These are phyloP conservation scores for Lasiodiplodia hormozganensis DNA, from an alignment of 2,329 filamentous ascomycete species.

Conservation along the genomic window DNA sequence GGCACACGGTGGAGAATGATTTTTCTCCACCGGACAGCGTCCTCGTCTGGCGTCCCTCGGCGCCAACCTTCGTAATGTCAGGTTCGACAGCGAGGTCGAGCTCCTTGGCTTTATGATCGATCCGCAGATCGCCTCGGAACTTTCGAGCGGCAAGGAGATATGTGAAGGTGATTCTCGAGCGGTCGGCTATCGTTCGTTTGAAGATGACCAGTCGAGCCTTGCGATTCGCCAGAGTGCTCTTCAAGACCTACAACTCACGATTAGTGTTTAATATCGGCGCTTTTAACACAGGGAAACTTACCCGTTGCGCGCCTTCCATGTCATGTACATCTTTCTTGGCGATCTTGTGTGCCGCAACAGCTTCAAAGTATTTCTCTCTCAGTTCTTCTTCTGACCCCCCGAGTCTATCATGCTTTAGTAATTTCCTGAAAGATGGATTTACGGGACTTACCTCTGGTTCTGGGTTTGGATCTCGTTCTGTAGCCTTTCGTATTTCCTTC, in stretches of 20 bases:
- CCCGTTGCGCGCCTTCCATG: slow-evolving; percentile 44
- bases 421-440: neutral
- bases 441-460: slow-evolving; percentile 37
- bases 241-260: slow-evolving; percentile 45
- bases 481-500: slow-evolving; percentile 41
- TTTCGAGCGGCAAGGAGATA: slow-evolving; percentile 88
- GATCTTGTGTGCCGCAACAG: slow-evolving; percentile 36
- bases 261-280: slow-evolving; percentile 31
- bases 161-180: slow-evolving; percentile 83
- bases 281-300: slow-evolving; percentile 40
- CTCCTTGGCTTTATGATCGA: slow-evolving; percentile 76
- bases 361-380: slow-evolving; percentile 37
- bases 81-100: slow-evolving; percentile 79
- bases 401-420: slow-evolving; percentile 33
- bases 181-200: slow-evolving; percentile 82
- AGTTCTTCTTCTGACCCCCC: slow-evolving; percentile 45
- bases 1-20: slow-evolving; percentile 95
- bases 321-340: slow-evolving; percentile 33
- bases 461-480: slow-evolving; percentile 37
- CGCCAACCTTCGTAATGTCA: slow-evolving; percentile 71
- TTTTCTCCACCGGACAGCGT: slow-evolving; percentile 97
- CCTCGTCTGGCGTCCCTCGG: slow-evolving; percentile 80
- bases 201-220: slow-evolving; percentile 81
- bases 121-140: slow-evolving; percentile 80
- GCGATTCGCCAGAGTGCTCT: slow-evolving; percentile 70